These are phyloP conservation scores for Metschnikowia chrysomelidarum DNA, from an alignment of 805 yeast species.

Conservation along the genomic window DNA sequence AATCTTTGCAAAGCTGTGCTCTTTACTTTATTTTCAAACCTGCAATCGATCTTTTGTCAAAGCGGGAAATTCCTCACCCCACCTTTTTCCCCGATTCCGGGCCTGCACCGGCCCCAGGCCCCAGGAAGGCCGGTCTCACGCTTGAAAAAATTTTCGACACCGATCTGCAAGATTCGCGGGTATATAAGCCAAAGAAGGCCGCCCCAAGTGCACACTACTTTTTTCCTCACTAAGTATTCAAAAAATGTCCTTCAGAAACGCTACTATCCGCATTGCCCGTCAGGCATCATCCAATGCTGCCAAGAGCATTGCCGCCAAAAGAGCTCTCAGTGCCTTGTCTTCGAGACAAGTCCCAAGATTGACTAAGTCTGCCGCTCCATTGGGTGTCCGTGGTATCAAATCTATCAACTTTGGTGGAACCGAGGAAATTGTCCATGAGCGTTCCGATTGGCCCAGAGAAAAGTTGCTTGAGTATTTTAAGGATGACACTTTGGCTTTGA, in stretches of 20 bases:
- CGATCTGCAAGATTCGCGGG: constrained; percentile 7
- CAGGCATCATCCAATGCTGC: constrained; percentile 42
- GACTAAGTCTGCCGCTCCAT: constrained; percentile 40
- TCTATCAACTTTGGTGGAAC: constrained; percentile 96
- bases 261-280: constrained; percentile 47
- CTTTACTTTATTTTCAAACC: no score
- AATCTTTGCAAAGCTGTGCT: no score
- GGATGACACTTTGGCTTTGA: constrained; percentile 94
- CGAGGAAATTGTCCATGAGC: constrained; percentile 94
- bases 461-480: constrained; percentile 94
- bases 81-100: constrained; percentile 16
- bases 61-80: no score
- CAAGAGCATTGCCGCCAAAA: constrained; percentile 52
- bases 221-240: constrained; percentile 3
- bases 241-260: constrained; percentile 44
- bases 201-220: constrained; percentile 3
- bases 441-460: constrained; percentile 99
- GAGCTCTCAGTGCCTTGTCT: constrained; percentile 61
- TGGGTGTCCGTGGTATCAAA: constrained; percentile 86
- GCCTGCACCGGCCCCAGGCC: constrained; percentile 16
- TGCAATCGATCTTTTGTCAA: no score
- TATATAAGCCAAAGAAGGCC: constrained; percentile 11
- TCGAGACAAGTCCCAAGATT: constrained; percentile 41
- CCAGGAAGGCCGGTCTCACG: constrained; percentile 3
- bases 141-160: constrained; percentile 4